Conservation (phyloP, 495 filamentous ascomycete genomes). For the Penicillium maclennaniae region DNA sequence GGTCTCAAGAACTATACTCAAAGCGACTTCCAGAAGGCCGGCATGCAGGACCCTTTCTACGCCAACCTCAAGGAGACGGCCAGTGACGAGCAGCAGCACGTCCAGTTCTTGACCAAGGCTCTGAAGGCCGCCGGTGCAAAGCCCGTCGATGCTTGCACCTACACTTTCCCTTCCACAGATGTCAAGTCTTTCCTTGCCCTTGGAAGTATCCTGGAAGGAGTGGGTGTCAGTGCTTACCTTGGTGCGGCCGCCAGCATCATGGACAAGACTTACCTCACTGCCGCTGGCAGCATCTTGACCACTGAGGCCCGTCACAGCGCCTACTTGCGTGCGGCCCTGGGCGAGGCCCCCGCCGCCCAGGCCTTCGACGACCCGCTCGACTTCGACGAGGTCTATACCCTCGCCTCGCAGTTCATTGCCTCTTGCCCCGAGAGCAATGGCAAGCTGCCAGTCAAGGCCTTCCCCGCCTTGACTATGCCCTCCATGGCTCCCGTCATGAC, state of each 20-base stretch:
- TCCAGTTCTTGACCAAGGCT: conserved; percentile 51
- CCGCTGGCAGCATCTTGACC: conserved; percentile 59
- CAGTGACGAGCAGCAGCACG: conserved; percentile 54
- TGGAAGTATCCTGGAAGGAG: conserved; percentile 51
- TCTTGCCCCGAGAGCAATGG: conserved; percentile 53
- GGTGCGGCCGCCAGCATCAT: conserved; percentile 57
- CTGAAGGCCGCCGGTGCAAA: conserved; percentile 44
- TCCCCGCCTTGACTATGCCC: conserved; percentile 39
- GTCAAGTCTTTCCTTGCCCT: conserved; percentile 45
- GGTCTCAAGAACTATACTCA: conserved; percentile 54
- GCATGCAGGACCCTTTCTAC: conserved; percentile 49
- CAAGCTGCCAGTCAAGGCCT: conserved; percentile 54
- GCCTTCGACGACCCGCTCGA: conserved; percentile 55
- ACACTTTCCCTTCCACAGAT: conserved; percentile 51
- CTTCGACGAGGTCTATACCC: conserved; percentile 57
- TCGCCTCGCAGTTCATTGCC: conserved; percentile 56
- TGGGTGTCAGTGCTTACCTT: conserved; percentile 56
- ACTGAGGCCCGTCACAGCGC: conserved; percentile 59
- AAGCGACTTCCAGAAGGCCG: conserved; percentile 47
- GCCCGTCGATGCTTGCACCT: conserved; percentile 54
- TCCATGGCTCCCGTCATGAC: conserved; percentile 11
- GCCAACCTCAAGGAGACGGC: conserved; percentile 49
- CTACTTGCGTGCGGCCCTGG: conserved; percentile 50
- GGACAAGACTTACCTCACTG: conserved; percentile 50
- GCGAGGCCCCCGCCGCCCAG: conserved; percentile 49